These are phyloP conservation scores for Lablab purpureus DNA, from an alignment of 306 rosid species.

Conservation along the genomic window DNA sequence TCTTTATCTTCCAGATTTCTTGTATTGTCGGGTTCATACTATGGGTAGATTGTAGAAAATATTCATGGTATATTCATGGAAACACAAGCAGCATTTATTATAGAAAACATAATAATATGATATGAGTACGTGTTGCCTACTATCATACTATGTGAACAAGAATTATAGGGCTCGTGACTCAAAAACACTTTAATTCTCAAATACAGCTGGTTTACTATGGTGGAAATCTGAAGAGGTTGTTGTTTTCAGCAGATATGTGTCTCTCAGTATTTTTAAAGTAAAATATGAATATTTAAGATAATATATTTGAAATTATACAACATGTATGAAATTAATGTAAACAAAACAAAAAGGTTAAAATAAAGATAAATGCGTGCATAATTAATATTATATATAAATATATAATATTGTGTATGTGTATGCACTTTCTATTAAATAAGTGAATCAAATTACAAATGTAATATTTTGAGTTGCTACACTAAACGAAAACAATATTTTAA, in stretches of 20 bases:
- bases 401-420: too few relatives aligned
- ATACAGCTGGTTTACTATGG: too few relatives aligned
- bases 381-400: too few relatives aligned
- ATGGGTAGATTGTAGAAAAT: too few relatives aligned
- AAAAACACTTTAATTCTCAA: too few relatives aligned
- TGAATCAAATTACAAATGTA: too few relatives aligned
- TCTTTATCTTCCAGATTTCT: too few relatives aligned
- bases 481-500: too few relatives aligned
- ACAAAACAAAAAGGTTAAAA: neutral
- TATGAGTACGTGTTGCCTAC: neutral
- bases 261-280: neutral
- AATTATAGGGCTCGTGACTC: constrained; percentile 3
- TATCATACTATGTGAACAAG: neutral
- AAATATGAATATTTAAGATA: neutral
- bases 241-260: neutral
- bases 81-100: neutral
- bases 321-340: neutral
- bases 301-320: neutral
- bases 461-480: too few relatives aligned
- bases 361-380: too few relatives aligned
- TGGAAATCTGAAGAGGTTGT: neutral
- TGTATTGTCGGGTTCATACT: too few relatives aligned
- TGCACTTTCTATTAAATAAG: too few relatives aligned
- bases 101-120: neutral
- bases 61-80: neutral